Percentiles rank a stretch among this genome's conserved stretches.
phyloP scores from a whole-genome alignment of 345 rosid genomes.

The Lepidium africanum region DNA sequence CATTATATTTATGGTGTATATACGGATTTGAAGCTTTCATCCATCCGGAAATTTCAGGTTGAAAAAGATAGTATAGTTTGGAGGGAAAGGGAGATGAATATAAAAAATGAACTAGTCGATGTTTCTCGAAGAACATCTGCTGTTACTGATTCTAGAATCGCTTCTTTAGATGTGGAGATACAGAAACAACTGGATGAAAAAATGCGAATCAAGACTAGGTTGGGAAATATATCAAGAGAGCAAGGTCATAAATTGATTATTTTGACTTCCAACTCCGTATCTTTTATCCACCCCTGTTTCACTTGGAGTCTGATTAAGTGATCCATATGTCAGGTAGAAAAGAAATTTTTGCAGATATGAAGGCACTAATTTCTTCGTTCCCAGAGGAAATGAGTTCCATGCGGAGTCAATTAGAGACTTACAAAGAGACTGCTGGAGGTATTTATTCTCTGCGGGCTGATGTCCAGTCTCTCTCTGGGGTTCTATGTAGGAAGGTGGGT shows the following conservation, averaged over 20 bases:
- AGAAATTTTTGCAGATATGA: slow-evolving; percentile 77
- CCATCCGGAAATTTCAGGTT: slow-evolving; percentile 42
- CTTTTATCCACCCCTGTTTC: not conserved
- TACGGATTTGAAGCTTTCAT: slow-evolving; percentile 25
- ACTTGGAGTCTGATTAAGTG: slow-evolving; percentile 25
- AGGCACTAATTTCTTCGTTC: slow-evolving; percentile 74
- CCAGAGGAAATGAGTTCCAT: slow-evolving; percentile 82
- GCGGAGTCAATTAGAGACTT: slow-evolving; percentile 71
- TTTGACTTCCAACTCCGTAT: slow-evolving; percentile 9
- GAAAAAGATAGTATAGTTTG: slow-evolving; percentile 80
- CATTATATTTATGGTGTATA: not conserved
- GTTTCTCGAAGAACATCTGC: slow-evolving; percentile 64
- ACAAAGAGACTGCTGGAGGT: slow-evolving; percentile 67
- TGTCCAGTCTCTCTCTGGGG: slow-evolving; percentile 59
- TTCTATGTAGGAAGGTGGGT: slow-evolving; percentile 73
- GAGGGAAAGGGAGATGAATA: slow-evolving; percentile 74
- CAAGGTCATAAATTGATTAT: slow-evolving; percentile 42
- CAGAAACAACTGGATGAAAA: slow-evolving; percentile 57
- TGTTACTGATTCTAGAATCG: slow-evolving; percentile 57
- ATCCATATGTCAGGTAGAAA: slow-evolving; percentile 64
- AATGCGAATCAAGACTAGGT: slow-evolving; percentile 44
- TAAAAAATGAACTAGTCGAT: slow-evolving; percentile 68
- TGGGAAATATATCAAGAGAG: slow-evolving; percentile 69
- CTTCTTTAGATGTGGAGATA: slow-evolving; percentile 55
- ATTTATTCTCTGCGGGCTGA: slow-evolving; percentile 79